Percentiles rank a stretch among this genome's conserved stretches.
Evolutionary conservation across 1,139 yeast genomes (phyloP).

Genomic region (Hyphopichia pseudoburtonii): DNA sequence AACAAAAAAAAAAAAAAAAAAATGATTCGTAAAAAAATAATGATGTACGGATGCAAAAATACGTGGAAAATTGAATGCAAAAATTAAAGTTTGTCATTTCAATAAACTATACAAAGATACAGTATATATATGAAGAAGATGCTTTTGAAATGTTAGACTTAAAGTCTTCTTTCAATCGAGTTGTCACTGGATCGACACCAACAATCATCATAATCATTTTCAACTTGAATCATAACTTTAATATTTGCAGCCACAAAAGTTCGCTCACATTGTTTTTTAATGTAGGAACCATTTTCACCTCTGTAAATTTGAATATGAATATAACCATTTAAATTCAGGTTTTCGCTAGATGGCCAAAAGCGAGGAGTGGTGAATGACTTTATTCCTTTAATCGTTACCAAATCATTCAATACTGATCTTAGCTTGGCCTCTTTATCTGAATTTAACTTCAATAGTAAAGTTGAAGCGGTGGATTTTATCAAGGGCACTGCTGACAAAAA

Average conservation of each 20-base stretch:
- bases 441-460: slow-evolving; percentile 63
- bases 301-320: slow-evolving; percentile 68
- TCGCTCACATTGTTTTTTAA: slow-evolving; percentile 62
- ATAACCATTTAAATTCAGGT: slow-evolving; percentile 48
- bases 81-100: no score
- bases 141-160: neutral
- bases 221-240: slow-evolving; percentile 60
- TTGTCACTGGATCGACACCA: slow-evolving; percentile 47
- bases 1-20: neutral
- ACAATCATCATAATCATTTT: slow-evolving; percentile 55
- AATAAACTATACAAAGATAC: no score
- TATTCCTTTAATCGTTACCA: slow-evolving; percentile 73
- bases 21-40: neutral
- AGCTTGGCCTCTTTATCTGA: slow-evolving; percentile 56
- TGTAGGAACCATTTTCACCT: slow-evolving; percentile 64
- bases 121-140: no score
- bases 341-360: slow-evolving; percentile 75
- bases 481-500: slow-evolving; percentile 82
- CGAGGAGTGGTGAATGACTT: slow-evolving; percentile 84
- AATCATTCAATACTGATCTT: slow-evolving; percentile 63
- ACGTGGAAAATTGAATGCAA: neutral
- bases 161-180: neutral
- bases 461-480: slow-evolving; percentile 74
- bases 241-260: slow-evolving; percentile 33
- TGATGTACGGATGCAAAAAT: neutral